Percentiles rank a stretch among this genome's conserved stretches.
These are phyloP conservation scores for Microcyclospora tardicrescens DNA, from an alignment of 2,329 filamentous ascomycete species.

Conservation along the genomic window DNA sequence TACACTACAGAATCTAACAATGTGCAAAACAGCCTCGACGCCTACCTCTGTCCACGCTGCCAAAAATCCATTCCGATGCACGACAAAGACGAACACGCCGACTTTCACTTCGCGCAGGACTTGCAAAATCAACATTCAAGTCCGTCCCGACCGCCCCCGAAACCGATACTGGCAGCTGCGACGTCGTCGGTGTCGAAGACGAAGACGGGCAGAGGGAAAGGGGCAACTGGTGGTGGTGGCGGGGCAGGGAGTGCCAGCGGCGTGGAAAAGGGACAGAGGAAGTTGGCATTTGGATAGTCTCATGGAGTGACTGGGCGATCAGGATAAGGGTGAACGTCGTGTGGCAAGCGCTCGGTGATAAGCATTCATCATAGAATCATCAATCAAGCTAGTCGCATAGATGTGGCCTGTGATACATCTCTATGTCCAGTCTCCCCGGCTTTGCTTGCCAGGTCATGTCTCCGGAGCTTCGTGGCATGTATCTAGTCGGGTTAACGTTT, in stretches of 20 bases:
- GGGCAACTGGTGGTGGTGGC: slow-evolving; percentile 20
- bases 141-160: slow-evolving; percentile 11
- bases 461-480: too few relatives aligned
- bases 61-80: slow-evolving; percentile 41
- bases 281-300: slow-evolving; percentile 29
- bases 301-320: not conserved
- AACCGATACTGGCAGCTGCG: slow-evolving; percentile 8
- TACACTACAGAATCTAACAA: slow-evolving; percentile 1
- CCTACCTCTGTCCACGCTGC: slow-evolving; percentile 52
- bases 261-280: slow-evolving; percentile 33
- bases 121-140: slow-evolving; percentile 52
- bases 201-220: slow-evolving; percentile 21
- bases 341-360: too few relatives aligned
- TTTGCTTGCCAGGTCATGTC: too few relatives aligned
- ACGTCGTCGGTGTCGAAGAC: slow-evolving; percentile 4
- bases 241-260: slow-evolving; percentile 8
- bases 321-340: too few relatives aligned
- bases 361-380: too few relatives aligned
- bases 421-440: too few relatives aligned
- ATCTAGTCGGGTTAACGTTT: too few relatives aligned
- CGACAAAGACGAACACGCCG: slow-evolving; percentile 63
- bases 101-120: slow-evolving; percentile 91
- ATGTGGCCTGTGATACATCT: too few relatives aligned
- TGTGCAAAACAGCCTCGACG: slow-evolving; percentile 11
- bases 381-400: too few relatives aligned